Base-by-base conservation (phyloP, 192 early-diverging fungal species). In the Coemansia sp. region DNA sequence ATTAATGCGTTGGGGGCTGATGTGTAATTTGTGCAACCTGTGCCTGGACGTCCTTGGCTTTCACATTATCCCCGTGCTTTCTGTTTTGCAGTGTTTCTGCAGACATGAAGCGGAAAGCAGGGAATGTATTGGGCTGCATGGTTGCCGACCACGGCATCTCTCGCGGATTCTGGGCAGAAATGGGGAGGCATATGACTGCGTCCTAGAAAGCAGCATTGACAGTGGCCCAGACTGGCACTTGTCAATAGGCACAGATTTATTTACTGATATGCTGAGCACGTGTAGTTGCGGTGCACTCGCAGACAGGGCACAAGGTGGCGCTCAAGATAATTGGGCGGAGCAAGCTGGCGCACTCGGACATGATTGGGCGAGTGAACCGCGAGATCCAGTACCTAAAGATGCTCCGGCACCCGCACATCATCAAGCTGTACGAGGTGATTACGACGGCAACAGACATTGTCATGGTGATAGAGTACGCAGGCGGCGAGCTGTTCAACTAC, bases 351-450 rank as follows among this genome's bases (percentile, higher is more conserved):
- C 94, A 88, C 71, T 87, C 94, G 84, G 94, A 97, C 72, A 97
- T 98, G 97, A 89, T 93, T 36, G 90, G 90, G 6, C 83, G 97
- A 31, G 88, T 98, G 28, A 96, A 97, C 65, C 88, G 97, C 54
- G 97, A 98, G 85, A 96, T 98, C 78, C 95, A 94, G 71, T 97
- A 95, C 69, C 82, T 97, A 23, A 94, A 94, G 71, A 81, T 96
- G 55, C 83, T 98, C 26, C 87, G 95, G 60, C 97, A 98, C 71
- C 94, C 95, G 42, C 97, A 98, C 74, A 98, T 97, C 63, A 97
- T 97, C 79, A 98, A 98, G 83, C 84, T 98, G 81, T 95, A 98
- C 83, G 97, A 98, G 74, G 94, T 98, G 53, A 96, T 98, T 58
- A 92, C 93, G 5, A 98, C 95, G 5, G 85, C 92, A 1, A 95